Base-by-base conservation (phyloP, 2,329 filamentous ascomycete species). In the Apiospora hydei region DNA sequence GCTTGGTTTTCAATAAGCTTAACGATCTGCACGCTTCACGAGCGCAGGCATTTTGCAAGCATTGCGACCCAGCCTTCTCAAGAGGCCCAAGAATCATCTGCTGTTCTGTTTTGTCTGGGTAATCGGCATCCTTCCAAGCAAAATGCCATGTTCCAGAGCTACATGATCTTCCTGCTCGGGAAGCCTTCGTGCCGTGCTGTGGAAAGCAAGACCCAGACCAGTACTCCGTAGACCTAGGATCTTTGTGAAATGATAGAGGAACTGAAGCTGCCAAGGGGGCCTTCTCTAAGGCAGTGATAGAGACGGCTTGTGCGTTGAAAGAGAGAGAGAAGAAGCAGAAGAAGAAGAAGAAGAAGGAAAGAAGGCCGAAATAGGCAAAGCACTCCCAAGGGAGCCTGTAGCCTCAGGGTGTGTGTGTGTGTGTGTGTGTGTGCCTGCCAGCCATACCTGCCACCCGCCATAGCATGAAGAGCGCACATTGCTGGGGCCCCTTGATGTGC, bases 1-100 rank as follows among this genome's bases (percentile, higher is more conserved):
- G 57, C 57, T 64, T 64, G 57, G 21, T 41, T 64, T 64, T 34
- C 57, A 64, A 34, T 61, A 61, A 61, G 53, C 53, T 61, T 61
- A 61, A 61, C 53, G 53, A 61, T 61, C 53, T 61, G 53, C 53
- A 61, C 53, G 53, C 26, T 61, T 61, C 53, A 61, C 7, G 34
- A 64, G 57, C 14, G 57, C 34, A 61, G 10, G 30, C 53, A 38
- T 61, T 61, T 16, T 34, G n/a, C 18, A n/a, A 38, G 30, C 53
- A 34, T 41, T 61, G 18, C 34, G 13, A 64, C 30, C 57, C 10
- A 41, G 18, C 18, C n/a, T 24, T 64, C 34, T 13, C 57, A 21
- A n/a, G 34, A 61, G 34, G 30, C 5, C 57, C 21, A 34, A 64
- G 57, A 41, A 24, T 21, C 34, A n/a, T 1, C 34, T 8, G 34